Percentiles rank a stretch among this genome's conserved stretches.
Evolutionary conservation across 495 filamentous ascomycete genomes (phyloP).

Genomic region (Penicilliopsis zonata): DNA sequence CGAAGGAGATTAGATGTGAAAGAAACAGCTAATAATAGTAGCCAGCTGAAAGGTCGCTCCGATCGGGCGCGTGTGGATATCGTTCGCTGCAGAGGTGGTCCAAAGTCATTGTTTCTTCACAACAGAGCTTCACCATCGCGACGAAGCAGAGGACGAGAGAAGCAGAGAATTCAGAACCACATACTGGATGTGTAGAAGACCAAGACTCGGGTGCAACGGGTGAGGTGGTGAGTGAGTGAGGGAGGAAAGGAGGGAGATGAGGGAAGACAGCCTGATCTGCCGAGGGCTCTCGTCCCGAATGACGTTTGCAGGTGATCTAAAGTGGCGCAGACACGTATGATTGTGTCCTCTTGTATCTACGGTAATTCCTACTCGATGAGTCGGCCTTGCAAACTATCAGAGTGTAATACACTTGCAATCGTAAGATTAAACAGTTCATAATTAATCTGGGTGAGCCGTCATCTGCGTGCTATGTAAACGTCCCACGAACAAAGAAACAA

Average conservation of each 20-base stretch:
- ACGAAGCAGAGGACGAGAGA: not conserved
- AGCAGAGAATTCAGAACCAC: not conserved
- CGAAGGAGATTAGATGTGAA: conserved; percentile 1
- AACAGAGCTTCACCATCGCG: not conserved
- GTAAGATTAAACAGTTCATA: not conserved
- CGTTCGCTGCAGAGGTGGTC: no score
- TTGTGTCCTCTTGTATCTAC: no score
- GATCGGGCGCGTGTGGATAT: not conserved
- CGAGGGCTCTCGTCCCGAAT: not conserved
- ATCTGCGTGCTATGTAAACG: conserved; percentile 2
- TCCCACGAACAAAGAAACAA: conserved; percentile 1
- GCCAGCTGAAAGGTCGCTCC: not conserved
- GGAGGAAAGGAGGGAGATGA: not conserved
- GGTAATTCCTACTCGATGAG: no score
- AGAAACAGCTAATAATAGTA: not conserved
- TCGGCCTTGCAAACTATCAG: no score
- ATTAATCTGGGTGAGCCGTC: not conserved
- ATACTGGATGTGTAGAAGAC: not conserved
- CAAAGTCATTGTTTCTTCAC: not conserved
- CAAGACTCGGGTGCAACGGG: not conserved
- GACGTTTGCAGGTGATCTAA: not conserved
- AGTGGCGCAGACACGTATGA: conserved; percentile 1
- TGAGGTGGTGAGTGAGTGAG: not conserved
- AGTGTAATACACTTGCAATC: no score
- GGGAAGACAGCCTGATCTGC: not conserved